phyloP scores from a whole-genome alignment of 768 basidiomycete genomes.

The Flagelloscypha sp. region DNA sequence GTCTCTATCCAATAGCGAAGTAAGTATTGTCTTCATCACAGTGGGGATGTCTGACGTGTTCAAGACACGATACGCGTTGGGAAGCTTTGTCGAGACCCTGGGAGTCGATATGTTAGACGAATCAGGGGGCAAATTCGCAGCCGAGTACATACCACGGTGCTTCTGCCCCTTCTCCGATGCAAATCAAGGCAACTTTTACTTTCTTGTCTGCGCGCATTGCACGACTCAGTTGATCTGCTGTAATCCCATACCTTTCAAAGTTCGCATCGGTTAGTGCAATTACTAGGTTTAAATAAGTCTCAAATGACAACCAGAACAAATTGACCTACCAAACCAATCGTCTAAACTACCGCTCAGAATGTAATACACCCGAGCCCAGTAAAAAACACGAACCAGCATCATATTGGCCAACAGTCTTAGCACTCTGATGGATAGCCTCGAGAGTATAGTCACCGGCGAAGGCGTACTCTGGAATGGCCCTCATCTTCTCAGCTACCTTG shows the following conservation, averaged over 20 bases:
- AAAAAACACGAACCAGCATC: conserved; percentile 40
- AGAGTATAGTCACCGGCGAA: conserved; percentile 69
- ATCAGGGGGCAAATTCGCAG: background rate
- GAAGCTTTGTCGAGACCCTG: conserved; percentile 58
- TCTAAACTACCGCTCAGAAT: conserved; percentile 24
- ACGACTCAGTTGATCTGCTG: conserved; percentile 45
- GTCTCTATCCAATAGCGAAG: too few relatives aligned
- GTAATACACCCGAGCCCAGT: background rate
- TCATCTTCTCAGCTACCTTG: conserved; percentile 66
- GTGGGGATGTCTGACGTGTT: conserved; percentile 60
- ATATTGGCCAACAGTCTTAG: conserved; percentile 50
- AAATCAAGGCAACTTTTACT: conserved; percentile 59
- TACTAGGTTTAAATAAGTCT: too few relatives aligned
- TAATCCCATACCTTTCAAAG: conserved; percentile 55
- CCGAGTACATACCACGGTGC: conserved; percentile 41
- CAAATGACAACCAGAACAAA: too few relatives aligned
- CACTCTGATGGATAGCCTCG: conserved; percentile 56
- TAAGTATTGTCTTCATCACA: conserved; percentile 55
- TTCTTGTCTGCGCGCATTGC: conserved; percentile 55
- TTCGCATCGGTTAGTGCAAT: conserved; percentile 67
- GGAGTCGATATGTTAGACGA: background rate
- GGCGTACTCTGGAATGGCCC: conserved; percentile 57
- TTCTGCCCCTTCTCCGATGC: conserved; percentile 64
- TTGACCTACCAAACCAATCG: conserved; percentile 69
- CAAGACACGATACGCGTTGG: conserved; percentile 48